Evolutionary conservation across 306 rosid species (phyloP).

Genomic region (Malus domestica): DNA sequence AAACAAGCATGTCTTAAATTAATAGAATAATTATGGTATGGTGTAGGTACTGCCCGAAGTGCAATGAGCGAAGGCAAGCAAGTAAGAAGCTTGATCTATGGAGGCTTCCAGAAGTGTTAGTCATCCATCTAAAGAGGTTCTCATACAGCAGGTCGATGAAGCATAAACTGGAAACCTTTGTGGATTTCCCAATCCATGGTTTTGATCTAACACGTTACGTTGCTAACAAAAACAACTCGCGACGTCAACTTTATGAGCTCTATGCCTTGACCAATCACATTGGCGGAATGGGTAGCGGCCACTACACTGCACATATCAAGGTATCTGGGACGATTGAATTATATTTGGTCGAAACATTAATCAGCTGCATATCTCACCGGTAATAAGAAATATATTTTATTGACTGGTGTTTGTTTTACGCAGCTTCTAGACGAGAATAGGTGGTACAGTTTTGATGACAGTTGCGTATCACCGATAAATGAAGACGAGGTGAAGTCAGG

Average conservation of each 20-base stretch:
- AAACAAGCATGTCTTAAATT: neutral
- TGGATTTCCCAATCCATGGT: conserved; percentile 89
- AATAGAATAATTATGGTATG: neutral
- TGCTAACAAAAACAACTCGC: conserved; percentile 77
- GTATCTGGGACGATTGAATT: conserved; percentile 16
- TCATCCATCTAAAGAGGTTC: conserved; percentile 91
- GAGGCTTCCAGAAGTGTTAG: conserved; percentile 97
- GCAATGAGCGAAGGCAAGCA: conserved; percentile 93
- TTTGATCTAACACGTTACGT: conserved; percentile 81
- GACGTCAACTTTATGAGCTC: conserved; percentile 70
- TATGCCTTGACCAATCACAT: conserved; percentile 91
- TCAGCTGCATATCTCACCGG: neutral
- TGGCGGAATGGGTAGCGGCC: conserved; percentile 99
- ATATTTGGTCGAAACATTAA: no score
- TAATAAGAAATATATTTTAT: neutral
- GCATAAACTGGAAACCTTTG: conserved; percentile 91
- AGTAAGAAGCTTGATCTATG: conserved; percentile 97
- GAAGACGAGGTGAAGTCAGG: conserved; percentile 91
- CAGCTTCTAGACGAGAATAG: conserved; percentile 82
- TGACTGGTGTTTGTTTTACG: conserved; percentile 19
- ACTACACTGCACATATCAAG: conserved; percentile 96
- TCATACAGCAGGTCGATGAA: conserved; percentile 98
- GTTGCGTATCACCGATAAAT: conserved; percentile 74
- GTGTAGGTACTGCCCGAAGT: conserved; percentile 83
- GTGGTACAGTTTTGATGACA: conserved; percentile 95